These are phyloP conservation scores for Alternaria gaisen DNA, from an alignment of 2,329 filamentous ascomycete genomes.

Conservation along the genomic window DNA sequence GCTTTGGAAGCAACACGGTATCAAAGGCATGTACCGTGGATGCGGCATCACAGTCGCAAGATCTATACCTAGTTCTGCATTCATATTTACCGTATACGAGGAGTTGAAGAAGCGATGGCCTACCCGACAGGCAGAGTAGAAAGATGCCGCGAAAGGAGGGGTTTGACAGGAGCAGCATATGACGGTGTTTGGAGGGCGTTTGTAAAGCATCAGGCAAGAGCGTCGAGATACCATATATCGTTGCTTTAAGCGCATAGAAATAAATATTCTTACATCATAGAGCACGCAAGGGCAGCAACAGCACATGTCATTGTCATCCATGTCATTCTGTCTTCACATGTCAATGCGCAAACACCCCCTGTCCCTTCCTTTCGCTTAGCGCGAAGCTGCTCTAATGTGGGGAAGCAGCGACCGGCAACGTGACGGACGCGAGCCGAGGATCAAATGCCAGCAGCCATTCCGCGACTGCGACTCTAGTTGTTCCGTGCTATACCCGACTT, in stretches of 20 bases:
- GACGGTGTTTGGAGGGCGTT: conserved; percentile 19
- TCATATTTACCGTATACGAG: conserved; percentile 97
- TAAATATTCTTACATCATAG: background rate
- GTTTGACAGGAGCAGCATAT: background rate
- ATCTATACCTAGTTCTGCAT: conserved; percentile 92
- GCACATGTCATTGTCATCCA: conserved; percentile 23
- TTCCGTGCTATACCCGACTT: conserved; percentile 23
- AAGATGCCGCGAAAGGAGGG: background rate
- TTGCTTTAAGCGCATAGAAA: conserved; percentile 10
- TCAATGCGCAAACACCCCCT: conserved; percentile 26
- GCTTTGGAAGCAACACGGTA: conserved; percentile 82
- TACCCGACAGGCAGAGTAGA: conserved; percentile 22
- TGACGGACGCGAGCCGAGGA: conserved; percentile 51
- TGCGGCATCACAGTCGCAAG: conserved; percentile 92
- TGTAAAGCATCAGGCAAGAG: conserved; percentile 13
- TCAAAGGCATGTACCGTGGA: conserved; percentile 88
- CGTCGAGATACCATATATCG: conserved; percentile 22
- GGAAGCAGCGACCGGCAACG: conserved; percentile 41
- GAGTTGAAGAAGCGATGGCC: conserved; percentile 69
- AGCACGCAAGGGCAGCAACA: conserved; percentile 1
- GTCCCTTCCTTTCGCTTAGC: conserved; percentile 22
- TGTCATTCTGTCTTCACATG: conserved; percentile 37
- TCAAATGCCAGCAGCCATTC: conserved; percentile 31
- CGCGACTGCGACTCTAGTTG: conserved; percentile 25
- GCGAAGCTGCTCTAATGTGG: conserved; percentile 35